phyloP scores from a whole-genome alignment of 2,329 filamentous ascomycete genomes.

The Waltergamsia citrina region DNA sequence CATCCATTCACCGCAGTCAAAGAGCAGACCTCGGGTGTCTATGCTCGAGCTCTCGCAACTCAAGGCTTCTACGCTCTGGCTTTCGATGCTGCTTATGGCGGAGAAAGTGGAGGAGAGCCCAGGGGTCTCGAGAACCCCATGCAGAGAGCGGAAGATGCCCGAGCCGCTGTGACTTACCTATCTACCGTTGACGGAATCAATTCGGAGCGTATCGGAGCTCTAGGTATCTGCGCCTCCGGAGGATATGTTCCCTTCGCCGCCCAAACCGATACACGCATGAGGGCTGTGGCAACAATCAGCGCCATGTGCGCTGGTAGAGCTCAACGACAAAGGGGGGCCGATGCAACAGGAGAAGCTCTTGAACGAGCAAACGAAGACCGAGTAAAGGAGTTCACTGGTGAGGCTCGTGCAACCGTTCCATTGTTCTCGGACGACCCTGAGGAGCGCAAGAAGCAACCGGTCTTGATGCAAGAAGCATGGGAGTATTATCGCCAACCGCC shows the following conservation, averaged over 20 bases:
- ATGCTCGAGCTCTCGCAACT: slow-evolving; percentile 18
- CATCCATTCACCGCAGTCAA: slow-evolving; percentile 23
- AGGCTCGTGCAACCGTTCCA: no score
- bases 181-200: slow-evolving; percentile 17
- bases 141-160: slow-evolving; percentile 25
- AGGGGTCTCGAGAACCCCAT: slow-evolving; percentile 25
- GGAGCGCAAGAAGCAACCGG: no score
- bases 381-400: no score
- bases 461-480: slow-evolving; percentile 4
- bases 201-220: slow-evolving; percentile 20
- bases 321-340: slow-evolving; percentile 10
- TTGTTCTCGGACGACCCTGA: no score
- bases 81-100: slow-evolving; percentile 28
- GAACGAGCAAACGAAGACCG: slow-evolving; percentile 1
- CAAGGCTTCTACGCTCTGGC: slow-evolving; percentile 20
- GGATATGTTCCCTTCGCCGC: slow-evolving; percentile 24
- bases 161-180: slow-evolving; percentile 23
- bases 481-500: slow-evolving; percentile 8
- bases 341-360: background rate
- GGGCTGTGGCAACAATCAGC: slow-evolving; percentile 21
- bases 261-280: slow-evolving; percentile 24
- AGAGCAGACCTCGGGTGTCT: slow-evolving; percentile 23
- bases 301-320: slow-evolving; percentile 17
- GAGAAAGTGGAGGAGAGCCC: slow-evolving; percentile 22
- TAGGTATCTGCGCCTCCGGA: slow-evolving; percentile 28